Conservation (phyloP, 78 protist species). For the Parvularia atlantis region DNA sequence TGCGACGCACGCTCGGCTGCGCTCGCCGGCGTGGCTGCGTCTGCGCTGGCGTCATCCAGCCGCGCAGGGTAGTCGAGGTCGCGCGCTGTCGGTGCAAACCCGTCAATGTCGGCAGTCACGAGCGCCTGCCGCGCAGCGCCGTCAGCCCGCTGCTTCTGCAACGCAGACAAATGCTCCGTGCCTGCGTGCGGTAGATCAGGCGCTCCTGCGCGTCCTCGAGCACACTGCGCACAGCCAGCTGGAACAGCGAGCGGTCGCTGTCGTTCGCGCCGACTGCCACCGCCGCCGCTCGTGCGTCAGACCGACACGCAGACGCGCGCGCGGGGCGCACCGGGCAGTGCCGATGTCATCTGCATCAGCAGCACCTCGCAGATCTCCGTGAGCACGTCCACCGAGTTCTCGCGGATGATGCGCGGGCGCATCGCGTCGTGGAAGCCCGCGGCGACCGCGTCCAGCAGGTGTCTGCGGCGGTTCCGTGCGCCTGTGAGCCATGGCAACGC, state of each 20-base stretch:
- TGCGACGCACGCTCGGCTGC: not conserved
- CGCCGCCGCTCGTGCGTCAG: too few species aligned
- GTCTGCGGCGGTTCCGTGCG: too few species aligned
- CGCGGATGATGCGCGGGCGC: not conserved
- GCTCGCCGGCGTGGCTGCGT: too few species aligned
- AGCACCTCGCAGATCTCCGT: not conserved
- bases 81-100: not conserved
- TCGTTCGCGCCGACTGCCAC: too few species aligned
- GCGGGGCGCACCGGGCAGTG: too few species aligned
- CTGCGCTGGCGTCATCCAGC: too few species aligned
- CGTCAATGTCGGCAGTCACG: not conserved
- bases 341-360: too few species aligned
- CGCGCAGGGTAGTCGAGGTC: constrained; percentile 11
- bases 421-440: not conserved
- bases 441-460: not conserved
- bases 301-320: too few species aligned
- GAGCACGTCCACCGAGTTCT: not conserved
- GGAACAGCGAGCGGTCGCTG: too few species aligned
- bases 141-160: not conserved
- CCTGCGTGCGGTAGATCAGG: not conserved
- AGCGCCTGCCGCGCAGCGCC: not conserved
- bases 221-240: too few species aligned
- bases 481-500: too few species aligned
- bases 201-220: not conserved
- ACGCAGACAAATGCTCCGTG: not conserved